These are phyloP conservation scores for Monosporascus sp. DNA, from an alignment of 2,329 filamentous ascomycete species.

Conservation along the genomic window DNA sequence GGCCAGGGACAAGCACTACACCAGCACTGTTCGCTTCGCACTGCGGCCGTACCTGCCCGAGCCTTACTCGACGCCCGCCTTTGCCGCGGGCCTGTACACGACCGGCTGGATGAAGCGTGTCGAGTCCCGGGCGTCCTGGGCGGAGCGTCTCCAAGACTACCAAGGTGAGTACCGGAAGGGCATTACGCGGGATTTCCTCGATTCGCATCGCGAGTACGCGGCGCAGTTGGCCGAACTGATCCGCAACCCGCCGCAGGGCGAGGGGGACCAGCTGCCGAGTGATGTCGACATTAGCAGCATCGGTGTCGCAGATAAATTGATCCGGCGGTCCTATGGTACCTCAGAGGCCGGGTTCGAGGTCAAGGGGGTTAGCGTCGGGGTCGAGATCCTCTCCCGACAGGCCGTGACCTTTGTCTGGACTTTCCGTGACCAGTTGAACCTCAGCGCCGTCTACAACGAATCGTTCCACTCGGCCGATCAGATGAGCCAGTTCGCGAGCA, in stretches of 20 bases:
- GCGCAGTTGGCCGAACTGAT: slow-evolving; percentile 15
- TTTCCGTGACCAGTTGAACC: slow-evolving; percentile 25
- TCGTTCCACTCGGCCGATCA: slow-evolving; percentile 21
- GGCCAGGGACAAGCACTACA: slow-evolving; percentile 19
- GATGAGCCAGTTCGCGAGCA: slow-evolving; percentile 18
- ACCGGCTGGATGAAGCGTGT: slow-evolving; percentile 9
- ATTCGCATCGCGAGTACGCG: slow-evolving; percentile 23
- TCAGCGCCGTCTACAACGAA: slow-evolving; percentile 28
- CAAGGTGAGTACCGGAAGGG: slow-evolving; percentile 16
- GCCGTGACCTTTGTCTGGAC: slow-evolving; percentile 25
- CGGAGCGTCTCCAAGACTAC: slow-evolving; percentile 8
- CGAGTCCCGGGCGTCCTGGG: slow-evolving; percentile 4
- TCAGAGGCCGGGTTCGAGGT: slow-evolving; percentile 15
- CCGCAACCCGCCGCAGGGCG: slow-evolving; percentile 13
- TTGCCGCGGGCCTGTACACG: slow-evolving; percentile 15
- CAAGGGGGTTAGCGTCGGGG: slow-evolving; percentile 21
- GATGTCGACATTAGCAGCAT: slow-evolving; percentile 26
- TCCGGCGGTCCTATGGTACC: slow-evolving; percentile 19
- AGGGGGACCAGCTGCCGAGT: slow-evolving; percentile 14
- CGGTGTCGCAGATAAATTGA: slow-evolving; percentile 17
- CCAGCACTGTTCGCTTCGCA: slow-evolving; percentile 23
- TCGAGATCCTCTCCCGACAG: slow-evolving; percentile 27
- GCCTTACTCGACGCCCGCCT: slow-evolving; percentile 21
- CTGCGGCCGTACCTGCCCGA: slow-evolving; percentile 21
- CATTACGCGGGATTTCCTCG: slow-evolving; percentile 16